Conservation (phyloP, 148 eudicot genomes). For the Suaeda aralocaspica region DNA sequence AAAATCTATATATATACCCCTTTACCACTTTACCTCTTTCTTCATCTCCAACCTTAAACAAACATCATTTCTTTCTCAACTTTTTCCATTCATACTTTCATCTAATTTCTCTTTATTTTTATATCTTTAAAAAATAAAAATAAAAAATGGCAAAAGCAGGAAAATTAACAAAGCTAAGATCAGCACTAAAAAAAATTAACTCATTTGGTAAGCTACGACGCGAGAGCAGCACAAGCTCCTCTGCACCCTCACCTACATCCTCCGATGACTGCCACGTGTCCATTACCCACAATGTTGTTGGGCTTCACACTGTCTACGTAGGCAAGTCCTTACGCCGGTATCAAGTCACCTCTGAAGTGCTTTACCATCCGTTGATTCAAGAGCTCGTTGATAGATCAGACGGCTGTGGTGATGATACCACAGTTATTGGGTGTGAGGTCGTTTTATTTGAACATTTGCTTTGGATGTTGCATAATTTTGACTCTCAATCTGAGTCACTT, state of each 20-base stretch:
- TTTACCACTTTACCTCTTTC: neutral
- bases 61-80: neutral
- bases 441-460: conserved; percentile 37
- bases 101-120: too few species aligned
- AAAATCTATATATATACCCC: conserved; percentile 11
- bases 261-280: conserved; percentile 22
- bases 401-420: conserved; percentile 21
- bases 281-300: neutral
- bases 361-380: conserved; percentile 36
- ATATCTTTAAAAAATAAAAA: neutral
- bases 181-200: conserved; percentile 54
- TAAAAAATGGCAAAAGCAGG: conserved; percentile 56
- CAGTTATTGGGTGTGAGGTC: conserved; percentile 32
- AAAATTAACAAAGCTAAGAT: conserved; percentile 47
- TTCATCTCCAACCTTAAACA: neutral
- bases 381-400: conserved; percentile 28
- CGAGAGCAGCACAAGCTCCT: conserved; percentile 16
- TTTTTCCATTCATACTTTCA: neutral
- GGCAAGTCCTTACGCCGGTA: conserved; percentile 65
- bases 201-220: conserved; percentile 41
- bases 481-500: conserved; percentile 22
- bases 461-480: conserved; percentile 33
- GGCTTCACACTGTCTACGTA: conserved; percentile 57
- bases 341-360: conserved; percentile 43
- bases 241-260: conserved; percentile 13